Conservation (phyloP, 1,284 basidiomycete genomes). For the Moniliophthora roreri region DNA sequence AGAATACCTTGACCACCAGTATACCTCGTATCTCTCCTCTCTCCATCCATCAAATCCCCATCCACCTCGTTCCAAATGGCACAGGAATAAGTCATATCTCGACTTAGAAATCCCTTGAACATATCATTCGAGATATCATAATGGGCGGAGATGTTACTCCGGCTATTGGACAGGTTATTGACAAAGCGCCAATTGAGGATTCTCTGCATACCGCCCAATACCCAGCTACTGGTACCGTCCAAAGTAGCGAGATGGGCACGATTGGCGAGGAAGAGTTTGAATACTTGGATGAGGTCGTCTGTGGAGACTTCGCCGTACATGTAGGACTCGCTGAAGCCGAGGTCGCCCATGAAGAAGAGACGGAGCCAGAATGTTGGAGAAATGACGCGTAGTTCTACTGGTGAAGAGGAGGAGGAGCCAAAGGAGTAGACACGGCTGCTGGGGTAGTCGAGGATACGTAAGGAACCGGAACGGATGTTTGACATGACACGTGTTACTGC, state of each 20-base stretch:
- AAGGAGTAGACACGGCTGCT: conserved; percentile 45
- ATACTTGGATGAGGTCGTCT: conserved; percentile 55
- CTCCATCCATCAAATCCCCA: conserved; percentile 48
- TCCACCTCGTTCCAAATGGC: conserved; percentile 70
- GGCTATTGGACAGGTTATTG: conserved; percentile 60
- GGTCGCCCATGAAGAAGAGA: conserved; percentile 59
- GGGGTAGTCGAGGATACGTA: conserved; percentile 43
- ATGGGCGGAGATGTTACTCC: conserved; percentile 74
- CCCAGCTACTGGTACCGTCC: conserved; percentile 45
- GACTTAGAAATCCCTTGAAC: conserved; percentile 65
- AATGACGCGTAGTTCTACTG: conserved; percentile 55
- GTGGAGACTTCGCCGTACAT: conserved; percentile 74
- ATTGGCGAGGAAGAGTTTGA: conserved; percentile 69
- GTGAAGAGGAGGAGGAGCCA: conserved; percentile 25
- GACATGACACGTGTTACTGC: conserved; percentile 38
- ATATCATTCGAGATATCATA: conserved; percentile 72
- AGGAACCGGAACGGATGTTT: conserved; percentile 46
- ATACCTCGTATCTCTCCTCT: conserved; percentile 25
- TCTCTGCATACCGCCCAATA: conserved; percentile 57
- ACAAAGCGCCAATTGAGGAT: conserved; percentile 60
- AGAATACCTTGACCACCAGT: conserved; percentile 35
- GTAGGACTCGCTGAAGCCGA: conserved; percentile 75
- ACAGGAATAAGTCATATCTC: conserved; percentile 84
- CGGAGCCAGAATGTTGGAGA: conserved; percentile 71
- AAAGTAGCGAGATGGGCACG: conserved; percentile 49